A percentile compares a stretch with the other conserved stretches of the same genome.
Conservation (phyloP, 345 rosid species). For the Brassica cretica region DNA sequence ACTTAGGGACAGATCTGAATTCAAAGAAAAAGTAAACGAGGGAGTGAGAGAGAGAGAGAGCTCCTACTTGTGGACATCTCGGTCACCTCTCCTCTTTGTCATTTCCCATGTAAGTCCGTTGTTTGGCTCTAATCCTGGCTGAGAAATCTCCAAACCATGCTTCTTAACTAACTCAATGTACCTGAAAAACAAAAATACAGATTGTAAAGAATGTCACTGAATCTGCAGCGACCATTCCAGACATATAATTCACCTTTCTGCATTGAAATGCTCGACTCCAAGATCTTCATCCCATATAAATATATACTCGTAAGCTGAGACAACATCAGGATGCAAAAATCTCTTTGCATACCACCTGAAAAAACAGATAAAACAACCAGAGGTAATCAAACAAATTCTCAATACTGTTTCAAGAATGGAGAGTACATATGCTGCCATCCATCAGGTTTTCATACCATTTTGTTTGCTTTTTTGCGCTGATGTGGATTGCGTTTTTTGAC, state of each 20-base stretch:
- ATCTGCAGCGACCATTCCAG: slow-evolving; percentile 11
- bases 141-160: slow-evolving; percentile 91
- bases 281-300: slow-evolving; percentile 99
- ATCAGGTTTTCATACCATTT: slow-evolving; percentile 62
- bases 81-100: slow-evolving; percentile 91
- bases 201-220: slow-evolving; percentile 4
- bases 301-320: slow-evolving; percentile 80
- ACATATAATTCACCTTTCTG: slow-evolving; percentile 55
- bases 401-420: slow-evolving; percentile 6
- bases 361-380: slow-evolving; percentile 5
- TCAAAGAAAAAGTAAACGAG: background rate
- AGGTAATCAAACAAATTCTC: slow-evolving; percentile 1
- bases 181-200: slow-evolving; percentile 45
- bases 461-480: slow-evolving; percentile 76
- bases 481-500: slow-evolving; percentile 78
- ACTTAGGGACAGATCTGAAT: background rate
- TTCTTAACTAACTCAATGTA: slow-evolving; percentile 78
- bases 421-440: background rate
- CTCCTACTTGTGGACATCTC: slow-evolving; percentile 87
- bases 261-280: slow-evolving; percentile 86
- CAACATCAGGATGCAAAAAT: slow-evolving; percentile 93
- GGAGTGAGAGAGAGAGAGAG: slow-evolving; percentile 23
- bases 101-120: slow-evolving; percentile 90
- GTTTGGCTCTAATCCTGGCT: slow-evolving; percentile 95
- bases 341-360: slow-evolving; percentile 96